phyloP scores from a whole-genome alignment of 2,329 filamentous ascomycete genomes.

The Aspergillus floridensis region DNA sequence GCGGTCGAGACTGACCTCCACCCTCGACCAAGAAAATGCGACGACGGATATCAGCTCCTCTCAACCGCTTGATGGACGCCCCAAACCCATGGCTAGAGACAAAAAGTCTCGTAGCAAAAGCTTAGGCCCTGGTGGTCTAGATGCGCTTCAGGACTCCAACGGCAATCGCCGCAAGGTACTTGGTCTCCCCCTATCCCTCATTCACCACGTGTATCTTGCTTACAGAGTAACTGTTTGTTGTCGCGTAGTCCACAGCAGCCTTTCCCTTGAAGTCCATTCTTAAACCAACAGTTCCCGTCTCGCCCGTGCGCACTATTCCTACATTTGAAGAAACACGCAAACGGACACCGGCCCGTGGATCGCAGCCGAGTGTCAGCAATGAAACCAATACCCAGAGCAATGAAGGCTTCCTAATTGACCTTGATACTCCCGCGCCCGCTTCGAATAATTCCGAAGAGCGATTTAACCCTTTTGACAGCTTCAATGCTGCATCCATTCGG shows the following conservation, averaged over 20 bases:
- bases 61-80: constrained; percentile 23
- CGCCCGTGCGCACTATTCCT: constrained; percentile 65
- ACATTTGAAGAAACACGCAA: constrained; percentile 54
- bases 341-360: constrained; percentile 38
- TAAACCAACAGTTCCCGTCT: constrained; percentile 69
- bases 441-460: constrained; percentile 38
- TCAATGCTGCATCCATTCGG: constrained; percentile 40
- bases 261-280: constrained; percentile 66
- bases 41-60: constrained; percentile 62
- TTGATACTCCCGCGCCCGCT: constrained; percentile 40
- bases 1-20: constrained; percentile 46
- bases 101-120: constrained; percentile 90
- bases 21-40: constrained; percentile 73
- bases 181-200: constrained; percentile 8
- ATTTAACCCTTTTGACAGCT: constrained; percentile 49
- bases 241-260: constrained; percentile 39
- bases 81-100: constrained; percentile 42
- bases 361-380: constrained; percentile 19
- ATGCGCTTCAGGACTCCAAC: constrained; percentile 70
- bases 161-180: constrained; percentile 79
- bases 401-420: constrained; percentile 43
- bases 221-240: constrained; percentile 8
- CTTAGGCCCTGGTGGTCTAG: constrained; percentile 85
- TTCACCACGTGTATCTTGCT: constrained; percentile 1
- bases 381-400: constrained; percentile 21